Evolutionary conservation across 1,284 basidiomycete species (phyloP), one percentile per base, ranked within the genome.

Genomic region (Veloporphyrellus conicus): DNA sequence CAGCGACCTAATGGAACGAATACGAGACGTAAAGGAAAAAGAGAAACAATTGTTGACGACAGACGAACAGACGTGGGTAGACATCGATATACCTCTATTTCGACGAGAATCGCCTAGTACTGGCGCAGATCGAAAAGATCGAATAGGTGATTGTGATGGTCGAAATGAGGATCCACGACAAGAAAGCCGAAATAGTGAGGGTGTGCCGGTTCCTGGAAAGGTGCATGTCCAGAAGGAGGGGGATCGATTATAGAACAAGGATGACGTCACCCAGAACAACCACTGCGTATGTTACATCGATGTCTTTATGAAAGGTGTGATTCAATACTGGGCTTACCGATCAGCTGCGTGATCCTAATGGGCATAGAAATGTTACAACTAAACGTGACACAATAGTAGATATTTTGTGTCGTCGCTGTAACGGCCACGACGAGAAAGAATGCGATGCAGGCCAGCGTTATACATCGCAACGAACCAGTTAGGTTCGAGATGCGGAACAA

Each of bases 401-500:
- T 34, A 7, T 41, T 47, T 25, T 47, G 41, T 32, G 15, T 40
- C 15, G 38, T 41, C 5, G 43, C 28, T 20, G 23, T 47, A 12
- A 34, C 7, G 28, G 33, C 51, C 39, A 52, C 39, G 40, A 48
- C 14, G 14, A 43, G 16, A 34, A 54, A 49, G 14, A 25, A 43
- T 12, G 22, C 27, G 23, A 47, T 5, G n/a, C 44, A 48, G 18
- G 20, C 34, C 19, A 39, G 12, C 20, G 42, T 45, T 31, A 55
- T 27, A 8, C 15, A 28, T 32, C 46, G 42, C 10, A 23, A 37
- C 22, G 19, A 29, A 16, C 38, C 35, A 5, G 34, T 44, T n/a
- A 48, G 48, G 28, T 41, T 48, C 18, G 52, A 28, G 31, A 54
- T 39, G 15, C 54, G 54, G 23, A 54, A 32, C 9, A 55, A 39